phyloP scores from a whole-genome alignment of 257 asterid species.

The Plantago major region DNA sequence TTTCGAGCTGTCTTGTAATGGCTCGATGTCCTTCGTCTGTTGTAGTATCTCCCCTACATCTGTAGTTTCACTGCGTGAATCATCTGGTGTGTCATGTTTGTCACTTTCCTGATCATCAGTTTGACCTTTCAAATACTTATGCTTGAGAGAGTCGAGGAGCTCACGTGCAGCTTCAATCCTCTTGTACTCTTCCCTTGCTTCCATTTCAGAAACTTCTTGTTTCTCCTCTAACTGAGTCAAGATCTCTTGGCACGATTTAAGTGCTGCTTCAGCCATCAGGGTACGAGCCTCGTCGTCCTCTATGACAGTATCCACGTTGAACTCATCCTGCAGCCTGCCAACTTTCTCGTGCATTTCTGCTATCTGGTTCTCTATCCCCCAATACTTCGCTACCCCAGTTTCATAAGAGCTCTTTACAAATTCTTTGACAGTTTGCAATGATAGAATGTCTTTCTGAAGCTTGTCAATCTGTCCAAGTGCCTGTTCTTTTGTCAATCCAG shows the following conservation, averaged over 20 bases:
- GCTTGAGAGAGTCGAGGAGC: constrained; percentile 27
- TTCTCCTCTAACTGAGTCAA: constrained; percentile 37
- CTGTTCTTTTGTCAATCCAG: constrained; percentile 45
- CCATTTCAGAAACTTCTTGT: constrained; percentile 28
- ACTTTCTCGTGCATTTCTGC: constrained; percentile 41
- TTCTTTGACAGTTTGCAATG: constrained; percentile 74
- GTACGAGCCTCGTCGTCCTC: constrained; percentile 54
- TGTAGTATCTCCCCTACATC: constrained; percentile 8
- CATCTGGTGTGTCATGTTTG: constrained; percentile 5
- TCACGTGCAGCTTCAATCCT: constrained; percentile 38
- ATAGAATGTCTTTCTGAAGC: constrained; percentile 71
- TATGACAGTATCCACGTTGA: constrained; percentile 29
- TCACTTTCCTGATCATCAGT: constrained; percentile 1
- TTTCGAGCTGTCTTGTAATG: constrained; percentile 9
- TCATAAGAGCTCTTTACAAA: constrained; percentile 69
- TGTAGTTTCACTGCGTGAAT: constrained; percentile 8
- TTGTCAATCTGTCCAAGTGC: constrained; percentile 65
- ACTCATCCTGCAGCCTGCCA: constrained; percentile 44
- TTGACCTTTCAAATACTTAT: constrained; percentile 19
- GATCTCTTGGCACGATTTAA: constrained; percentile 43
- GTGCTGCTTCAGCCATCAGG: constrained; percentile 52
- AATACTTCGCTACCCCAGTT: constrained; percentile 36
- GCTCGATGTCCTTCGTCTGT: constrained; percentile 24
- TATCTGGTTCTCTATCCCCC: constrained; percentile 47
- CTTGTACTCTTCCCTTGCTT: constrained; percentile 36